These are phyloP conservation scores for Psilocybe cyanescens DNA, from an alignment of 768 basidiomycete genomes.

Conservation along the genomic window DNA sequence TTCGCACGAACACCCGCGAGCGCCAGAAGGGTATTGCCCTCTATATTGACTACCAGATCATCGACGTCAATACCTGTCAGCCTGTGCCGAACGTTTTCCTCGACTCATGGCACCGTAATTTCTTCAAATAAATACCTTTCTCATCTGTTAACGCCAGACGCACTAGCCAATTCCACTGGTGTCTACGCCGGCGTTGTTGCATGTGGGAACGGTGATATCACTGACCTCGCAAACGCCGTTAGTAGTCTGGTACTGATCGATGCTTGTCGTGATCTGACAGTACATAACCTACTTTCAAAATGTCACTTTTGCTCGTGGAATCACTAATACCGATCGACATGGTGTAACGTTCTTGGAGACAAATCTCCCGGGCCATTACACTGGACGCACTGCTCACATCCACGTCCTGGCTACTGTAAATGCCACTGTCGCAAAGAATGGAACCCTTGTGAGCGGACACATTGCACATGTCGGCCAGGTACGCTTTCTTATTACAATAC, in stretches of 20 bases:
- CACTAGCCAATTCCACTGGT: constrained; percentile 11
- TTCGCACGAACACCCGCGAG: constrained; percentile 11
- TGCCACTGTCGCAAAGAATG: constrained; percentile 10
- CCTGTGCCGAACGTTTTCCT: constrained; percentile 3
- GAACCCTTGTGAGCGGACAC: constrained; percentile 10
- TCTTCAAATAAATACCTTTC: neutral
- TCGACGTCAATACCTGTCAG: constrained; percentile 13
- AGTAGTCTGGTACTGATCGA: neutral
- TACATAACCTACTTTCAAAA: neutral
- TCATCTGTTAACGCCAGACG: neutral
- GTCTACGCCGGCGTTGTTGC: constrained; percentile 14
- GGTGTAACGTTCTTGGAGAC: constrained; percentile 14
- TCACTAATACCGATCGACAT: constrained; percentile 11
- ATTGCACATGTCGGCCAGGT: constrained; percentile 16
- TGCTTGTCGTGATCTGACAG: neutral
- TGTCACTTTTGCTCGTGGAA: constrained; percentile 9
- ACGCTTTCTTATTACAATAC: neutral
- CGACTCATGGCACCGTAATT: constrained; percentile 12
- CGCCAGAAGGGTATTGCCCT: constrained; percentile 10
- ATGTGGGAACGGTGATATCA: constrained; percentile 2
- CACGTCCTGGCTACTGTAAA: constrained; percentile 13
- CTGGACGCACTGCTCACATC: constrained; percentile 11
- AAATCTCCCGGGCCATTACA: constrained; percentile 13
- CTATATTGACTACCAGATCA: constrained; percentile 8
- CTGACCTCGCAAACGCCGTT: constrained; percentile 10